These are phyloP conservation scores for Saccharomycopsis schoenii DNA, from an alignment of 805 yeast genomes.

Conservation along the genomic window DNA sequence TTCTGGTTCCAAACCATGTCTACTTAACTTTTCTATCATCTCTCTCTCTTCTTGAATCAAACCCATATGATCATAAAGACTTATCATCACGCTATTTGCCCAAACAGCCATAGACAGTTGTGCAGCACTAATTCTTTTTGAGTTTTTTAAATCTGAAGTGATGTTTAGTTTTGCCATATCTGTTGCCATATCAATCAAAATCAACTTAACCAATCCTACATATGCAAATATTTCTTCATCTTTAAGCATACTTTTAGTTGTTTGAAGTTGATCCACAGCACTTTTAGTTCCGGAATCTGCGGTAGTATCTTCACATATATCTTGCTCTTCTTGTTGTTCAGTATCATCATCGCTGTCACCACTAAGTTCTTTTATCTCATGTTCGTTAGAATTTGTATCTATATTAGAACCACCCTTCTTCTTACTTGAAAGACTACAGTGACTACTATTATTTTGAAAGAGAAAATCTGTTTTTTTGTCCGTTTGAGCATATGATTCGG, in stretches of 20 bases:
- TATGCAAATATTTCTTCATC: constrained; percentile 89
- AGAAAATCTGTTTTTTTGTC: constrained; percentile 49
- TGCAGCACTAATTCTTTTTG: constrained; percentile 51
- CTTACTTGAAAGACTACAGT: not conserved
- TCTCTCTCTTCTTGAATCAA: constrained; percentile 61
- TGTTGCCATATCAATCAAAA: constrained; percentile 72
- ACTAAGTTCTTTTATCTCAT: constrained; percentile 18
- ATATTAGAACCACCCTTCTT: constrained; percentile 13
- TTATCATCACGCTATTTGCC: constrained; percentile 63
- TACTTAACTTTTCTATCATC: constrained; percentile 80
- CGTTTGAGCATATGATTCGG: constrained; percentile 50
- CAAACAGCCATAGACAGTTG: constrained; percentile 78
- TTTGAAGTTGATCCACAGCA: constrained; percentile 57
- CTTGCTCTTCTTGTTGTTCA: constrained; percentile 24
- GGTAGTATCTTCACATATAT: constrained; percentile 28
- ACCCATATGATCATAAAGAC: constrained; percentile 75
- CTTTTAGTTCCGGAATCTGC: constrained; percentile 28
- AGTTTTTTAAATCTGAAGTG: constrained; percentile 34
- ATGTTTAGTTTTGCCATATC: constrained; percentile 48
- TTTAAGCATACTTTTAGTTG: constrained; percentile 71
- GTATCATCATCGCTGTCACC: constrained; percentile 24
- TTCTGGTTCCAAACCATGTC: constrained; percentile 67
- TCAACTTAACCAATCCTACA: constrained; percentile 70
- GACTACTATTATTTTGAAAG: constrained; percentile 27
- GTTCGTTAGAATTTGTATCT: constrained; percentile 1